Base-by-base conservation (phyloP, 2,329 filamentous ascomycete genomes). In the Remersonia thermophila region DNA sequence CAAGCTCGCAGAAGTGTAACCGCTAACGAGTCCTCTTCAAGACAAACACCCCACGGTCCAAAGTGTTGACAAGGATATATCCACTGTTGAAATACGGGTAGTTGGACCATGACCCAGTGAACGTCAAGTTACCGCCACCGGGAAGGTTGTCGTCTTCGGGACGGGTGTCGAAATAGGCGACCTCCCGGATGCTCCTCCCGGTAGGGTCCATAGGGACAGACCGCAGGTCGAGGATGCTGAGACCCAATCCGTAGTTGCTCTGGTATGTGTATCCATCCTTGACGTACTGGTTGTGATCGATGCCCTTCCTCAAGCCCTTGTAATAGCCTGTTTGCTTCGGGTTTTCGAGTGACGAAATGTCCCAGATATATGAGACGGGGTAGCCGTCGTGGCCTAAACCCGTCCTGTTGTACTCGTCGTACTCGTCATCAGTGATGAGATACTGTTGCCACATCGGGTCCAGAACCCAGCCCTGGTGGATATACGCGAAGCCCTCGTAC, bases 401-500 rank as follows among this genome's bases (percentile, higher is more conserved):
- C 9, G 55, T 54, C 13, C 47, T 46, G n/a, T 63, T 51, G 25
- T 55, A 49, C 52, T 73, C 69, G 47, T 73, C 68, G 16, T 65
- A 58, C 49, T 71, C 68, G 44, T 71, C 67, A 45, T 71, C 67
- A 11, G 65, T 47, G 34, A 71, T 54, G 13, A 71, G 58, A 30
- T 54, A 54, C 45, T 64, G 64, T 29, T 61, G 55, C 54, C 54
- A 62, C 33, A 59, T 50, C 9, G 55, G 49, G 46, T 69, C 59
- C 35, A 67, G 58, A 7, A 73, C 57, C 56, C 63, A 66, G 36
- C 70, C 71, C 47, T 74, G 71, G 50, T 75, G 71, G 2, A 68
- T 71, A 56, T 72, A 73, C 12, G 61, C 51, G n/a, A 66, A 66
- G 28, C 71, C 70, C n/a, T 66, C 60, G 51, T 74, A 75, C 0